These are phyloP conservation scores for Cairneyella variabilis DNA, from an alignment of 495 filamentous ascomycete species.

Conservation along the genomic window DNA sequence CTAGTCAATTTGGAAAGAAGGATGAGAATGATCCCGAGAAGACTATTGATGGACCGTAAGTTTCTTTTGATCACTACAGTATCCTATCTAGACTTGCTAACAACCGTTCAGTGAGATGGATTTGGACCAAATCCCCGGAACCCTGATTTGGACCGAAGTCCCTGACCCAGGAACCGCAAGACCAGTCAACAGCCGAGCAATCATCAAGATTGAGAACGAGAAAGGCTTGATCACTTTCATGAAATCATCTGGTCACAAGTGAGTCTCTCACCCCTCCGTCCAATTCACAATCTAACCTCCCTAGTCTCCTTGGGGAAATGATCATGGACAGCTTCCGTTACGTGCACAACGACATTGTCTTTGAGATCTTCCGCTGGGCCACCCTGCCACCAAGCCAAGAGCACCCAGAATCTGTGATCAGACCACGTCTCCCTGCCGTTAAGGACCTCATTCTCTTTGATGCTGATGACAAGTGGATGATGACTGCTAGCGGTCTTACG, in stretches of 20 bases:
- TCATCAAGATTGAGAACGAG: constrained; percentile 20
- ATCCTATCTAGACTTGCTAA: too few species aligned
- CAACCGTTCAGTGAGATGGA: constrained; percentile 2
- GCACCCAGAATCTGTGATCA: constrained; percentile 1
- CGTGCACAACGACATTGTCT: constrained; percentile 17
- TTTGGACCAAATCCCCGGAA: constrained; percentile 18
- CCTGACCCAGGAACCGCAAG: constrained; percentile 19
- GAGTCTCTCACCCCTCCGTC: background rate
- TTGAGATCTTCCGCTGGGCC: constrained; percentile 18
- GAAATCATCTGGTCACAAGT: constrained; percentile 15
- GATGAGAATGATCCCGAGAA: background rate
- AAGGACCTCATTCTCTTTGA: constrained; percentile 17
- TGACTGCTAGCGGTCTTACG: constrained; percentile 14
- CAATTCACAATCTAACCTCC: background rate
- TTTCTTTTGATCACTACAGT: too few species aligned
- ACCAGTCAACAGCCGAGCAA: constrained; percentile 18
- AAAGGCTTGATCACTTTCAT: constrained; percentile 10
- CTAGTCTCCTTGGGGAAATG: constrained; percentile 15
- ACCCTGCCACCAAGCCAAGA: background rate
- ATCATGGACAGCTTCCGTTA: constrained; percentile 21
- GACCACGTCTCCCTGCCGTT: constrained; percentile 9
- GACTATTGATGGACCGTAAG: constrained; percentile 4
- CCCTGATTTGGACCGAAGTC: constrained; percentile 18
- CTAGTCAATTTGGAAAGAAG: constrained; percentile 9
- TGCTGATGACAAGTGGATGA: constrained; percentile 24